Conservation (phyloP, 768 basidiomycete species). For the Paxillus rubicundulus region DNA sequence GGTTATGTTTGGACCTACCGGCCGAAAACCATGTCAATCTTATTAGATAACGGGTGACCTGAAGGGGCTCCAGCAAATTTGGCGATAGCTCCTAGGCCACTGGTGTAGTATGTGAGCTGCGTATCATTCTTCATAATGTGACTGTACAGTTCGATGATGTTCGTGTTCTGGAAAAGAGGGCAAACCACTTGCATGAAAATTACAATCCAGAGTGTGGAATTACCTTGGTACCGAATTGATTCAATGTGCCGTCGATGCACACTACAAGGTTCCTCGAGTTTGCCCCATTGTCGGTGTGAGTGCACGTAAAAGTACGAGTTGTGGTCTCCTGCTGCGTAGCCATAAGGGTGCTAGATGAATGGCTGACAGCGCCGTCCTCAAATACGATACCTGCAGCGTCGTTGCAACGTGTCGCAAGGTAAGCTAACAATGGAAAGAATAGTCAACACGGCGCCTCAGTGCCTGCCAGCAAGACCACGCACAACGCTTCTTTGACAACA, state of each 20-base stretch:
- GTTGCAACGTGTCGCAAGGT: background rate
- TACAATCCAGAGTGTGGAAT: background rate
- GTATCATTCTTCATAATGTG: conserved; percentile 32
- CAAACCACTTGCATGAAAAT: background rate
- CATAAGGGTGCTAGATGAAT: background rate
- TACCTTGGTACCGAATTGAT: conserved; percentile 37
- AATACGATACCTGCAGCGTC: background rate
- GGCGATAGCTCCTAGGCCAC: conserved; percentile 39
- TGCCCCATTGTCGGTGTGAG: background rate
- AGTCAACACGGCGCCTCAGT: background rate
- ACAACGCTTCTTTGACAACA: background rate
- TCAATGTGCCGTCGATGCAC: conserved; percentile 42
- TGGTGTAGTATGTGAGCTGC: conserved; percentile 42
- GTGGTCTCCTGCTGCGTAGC: background rate
- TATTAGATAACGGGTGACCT: conserved; percentile 21
- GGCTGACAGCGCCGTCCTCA: background rate
- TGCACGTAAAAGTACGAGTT: conserved; percentile 3
- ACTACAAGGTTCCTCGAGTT: conserved; percentile 25
- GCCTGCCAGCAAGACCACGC: background rate
- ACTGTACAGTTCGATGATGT: conserved; percentile 40
- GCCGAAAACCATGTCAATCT: conserved; percentile 37
- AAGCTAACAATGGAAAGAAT: background rate
- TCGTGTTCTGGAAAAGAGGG: conserved; percentile 35
- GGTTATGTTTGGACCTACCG: conserved; percentile 22
- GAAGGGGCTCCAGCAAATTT: conserved; percentile 18